These are phyloP conservation scores for Quercus mongolica DNA, from an alignment of 306 rosid species.

Conservation along the genomic window DNA sequence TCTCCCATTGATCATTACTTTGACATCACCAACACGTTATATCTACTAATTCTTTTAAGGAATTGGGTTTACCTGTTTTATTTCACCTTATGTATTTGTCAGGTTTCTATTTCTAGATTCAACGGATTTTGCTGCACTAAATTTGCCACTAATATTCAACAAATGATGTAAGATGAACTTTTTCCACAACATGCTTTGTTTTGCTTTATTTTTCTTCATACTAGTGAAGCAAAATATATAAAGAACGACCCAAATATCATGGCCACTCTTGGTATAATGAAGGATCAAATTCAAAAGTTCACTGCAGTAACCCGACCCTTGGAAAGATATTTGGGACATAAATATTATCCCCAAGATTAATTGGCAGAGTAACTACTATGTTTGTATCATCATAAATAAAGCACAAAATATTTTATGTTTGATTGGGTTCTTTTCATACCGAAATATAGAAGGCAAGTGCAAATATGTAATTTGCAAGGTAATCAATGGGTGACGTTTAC, in stretches of 20 bases:
- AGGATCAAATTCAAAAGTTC: background rate
- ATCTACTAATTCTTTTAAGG: background rate
- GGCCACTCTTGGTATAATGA: background rate
- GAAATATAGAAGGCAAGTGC: constrained; percentile 8
- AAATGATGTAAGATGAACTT: too few species aligned
- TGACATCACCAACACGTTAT: background rate
- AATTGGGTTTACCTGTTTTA: too few species aligned
- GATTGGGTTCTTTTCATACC: background rate
- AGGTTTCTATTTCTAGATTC: too few species aligned
- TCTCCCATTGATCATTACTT: background rate
- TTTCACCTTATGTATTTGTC: too few species aligned
- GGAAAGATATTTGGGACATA: background rate
- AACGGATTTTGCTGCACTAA: background rate
- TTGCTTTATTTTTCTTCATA: too few species aligned
- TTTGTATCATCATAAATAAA: background rate
- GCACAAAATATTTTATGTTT: background rate
- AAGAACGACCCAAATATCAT: too few species aligned
- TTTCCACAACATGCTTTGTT: too few species aligned
- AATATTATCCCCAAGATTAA: background rate
- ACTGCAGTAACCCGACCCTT: background rate
- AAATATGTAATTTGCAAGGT: constrained; percentile 15
- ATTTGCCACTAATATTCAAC: background rate
- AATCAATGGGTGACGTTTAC: constrained; percentile 11
- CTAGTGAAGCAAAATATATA: too few species aligned
- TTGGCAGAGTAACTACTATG: background rate